Evolutionary conservation across 495 filamentous ascomycete genomes (phyloP).

Genomic region (Hypoxylon crocopeplum): DNA sequence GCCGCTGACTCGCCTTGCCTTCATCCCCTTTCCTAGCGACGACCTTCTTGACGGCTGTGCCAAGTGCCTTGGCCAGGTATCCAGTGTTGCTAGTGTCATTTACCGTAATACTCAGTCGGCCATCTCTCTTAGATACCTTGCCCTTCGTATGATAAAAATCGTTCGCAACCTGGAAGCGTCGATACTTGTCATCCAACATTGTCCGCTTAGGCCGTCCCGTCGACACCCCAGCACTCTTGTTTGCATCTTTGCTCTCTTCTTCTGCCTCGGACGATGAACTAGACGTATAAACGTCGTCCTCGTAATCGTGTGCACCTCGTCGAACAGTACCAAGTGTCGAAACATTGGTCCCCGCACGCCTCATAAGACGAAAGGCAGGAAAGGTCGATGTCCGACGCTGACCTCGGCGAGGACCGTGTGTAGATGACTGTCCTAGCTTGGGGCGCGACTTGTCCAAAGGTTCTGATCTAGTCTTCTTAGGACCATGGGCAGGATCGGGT

Average conservation of each 20-base stretch:
- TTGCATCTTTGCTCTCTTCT: conserved; percentile 27
- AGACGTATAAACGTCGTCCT: conserved; percentile 22
- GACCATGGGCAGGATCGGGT: conserved; percentile 2
- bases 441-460: conserved; percentile 14
- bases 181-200: conserved; percentile 37
- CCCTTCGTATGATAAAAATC: conserved; percentile 69
- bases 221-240: background rate
- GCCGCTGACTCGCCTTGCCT: conserved; percentile 8
- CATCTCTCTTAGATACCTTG: conserved; percentile 71
- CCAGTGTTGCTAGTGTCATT: conserved; percentile 70
- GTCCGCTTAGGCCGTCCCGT: conserved; percentile 18
- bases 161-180: conserved; percentile 64
- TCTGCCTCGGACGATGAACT: conserved; percentile 38
- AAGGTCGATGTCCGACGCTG: conserved; percentile 19
- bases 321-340: conserved; percentile 24
- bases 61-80: conserved; percentile 73
- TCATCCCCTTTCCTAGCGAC: conserved; percentile 30
- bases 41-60: conserved; percentile 57
- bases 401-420: conserved; percentile 18
- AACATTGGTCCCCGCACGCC: conserved; percentile 41
- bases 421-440: conserved; percentile 22
- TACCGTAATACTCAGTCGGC: conserved; percentile 72
- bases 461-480: conserved; percentile 23
- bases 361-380: conserved; percentile 15
- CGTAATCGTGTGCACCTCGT: background rate